Evolutionary conservation across 768 basidiomycete genomes (phyloP), one percentile per base, ranked within the genome.

Genomic region (Lactifluus hygrophoroides): DNA sequence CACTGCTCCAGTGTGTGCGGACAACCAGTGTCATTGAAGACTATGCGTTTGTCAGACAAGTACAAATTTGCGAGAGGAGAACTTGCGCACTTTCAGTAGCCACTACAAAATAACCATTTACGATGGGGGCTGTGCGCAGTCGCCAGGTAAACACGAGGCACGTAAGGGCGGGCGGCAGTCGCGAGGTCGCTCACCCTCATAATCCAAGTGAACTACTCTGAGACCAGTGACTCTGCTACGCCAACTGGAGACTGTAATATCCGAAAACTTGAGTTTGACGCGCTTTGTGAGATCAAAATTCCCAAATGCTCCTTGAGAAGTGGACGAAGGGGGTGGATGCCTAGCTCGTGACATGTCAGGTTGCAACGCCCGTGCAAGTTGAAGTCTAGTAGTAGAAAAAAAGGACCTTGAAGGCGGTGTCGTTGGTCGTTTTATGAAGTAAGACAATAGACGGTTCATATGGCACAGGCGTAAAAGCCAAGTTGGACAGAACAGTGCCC

Each of bases 1-100:
- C 68, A 92, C 90, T 97, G 94, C 73, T 97, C 95, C 38, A 98
- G 75, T 1, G 95, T 97, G 71, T 97, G 95, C 3, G 95, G 95
- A 66, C 94, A 89, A 56, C 95, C 95, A 50, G 84, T 88, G 68
- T 96, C 94, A 72, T 95, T 79, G 72, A 96, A 95, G 69, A 94
- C 93, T 94, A 56, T 23, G 16, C 2, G 10, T 35, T n/a, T 47
- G 66, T 27, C 37, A 52, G 32, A 19, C 37, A 45, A 58, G 21
- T 16, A 38, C 13, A 9, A 46, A 23, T 13, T 35, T 30, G 25
- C 13, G 9, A 30, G 47, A 42, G 34, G 47, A 42, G 42, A 44
- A 6, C 50, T 70, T 34, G 67, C 83, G 51, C 67, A 91, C 92
- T 95, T 76, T 96, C 94, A 17, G 94, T 95, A 19, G 81, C 82